phyloP scores from a whole-genome alignment of 2,329 filamentous ascomycete genomes.

The Aquanectria penicillioides region DNA sequence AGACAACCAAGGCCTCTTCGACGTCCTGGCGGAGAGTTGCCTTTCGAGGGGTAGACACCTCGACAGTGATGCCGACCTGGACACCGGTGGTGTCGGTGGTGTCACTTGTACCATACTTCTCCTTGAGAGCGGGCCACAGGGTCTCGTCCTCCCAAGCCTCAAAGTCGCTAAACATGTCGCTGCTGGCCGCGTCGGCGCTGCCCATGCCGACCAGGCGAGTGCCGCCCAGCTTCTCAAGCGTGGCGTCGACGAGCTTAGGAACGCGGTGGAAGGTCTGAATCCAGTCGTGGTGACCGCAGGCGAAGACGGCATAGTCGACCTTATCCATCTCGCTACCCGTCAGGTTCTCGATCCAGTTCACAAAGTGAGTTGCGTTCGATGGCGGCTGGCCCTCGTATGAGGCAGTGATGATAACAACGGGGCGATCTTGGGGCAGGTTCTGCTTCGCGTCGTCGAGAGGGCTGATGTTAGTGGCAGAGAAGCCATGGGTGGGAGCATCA shows the following conservation, averaged over 20 bases:
- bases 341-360: constrained; percentile 68
- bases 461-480: constrained; percentile 61
- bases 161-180: constrained; percentile 74
- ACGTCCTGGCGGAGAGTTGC: constrained; percentile 38
- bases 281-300: constrained; percentile 70
- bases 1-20: constrained; percentile 36
- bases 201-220: constrained; percentile 57
- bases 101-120: constrained; percentile 46
- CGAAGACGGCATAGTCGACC: constrained; percentile 75
- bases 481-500: constrained; percentile 69
- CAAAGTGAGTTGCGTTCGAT: constrained; percentile 76
- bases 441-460: constrained; percentile 71
- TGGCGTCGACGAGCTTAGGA: constrained; percentile 69
- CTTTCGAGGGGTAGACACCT: constrained; percentile 36
- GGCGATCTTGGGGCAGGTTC: constrained; percentile 67
- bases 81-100: not conserved
- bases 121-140: constrained; percentile 60
- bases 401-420: constrained; percentile 74
- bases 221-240: constrained; percentile 52
- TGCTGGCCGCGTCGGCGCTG: constrained; percentile 67
- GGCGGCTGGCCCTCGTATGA: constrained; percentile 80
- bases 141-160: constrained; percentile 73
- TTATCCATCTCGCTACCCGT: constrained; percentile 61
- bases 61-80: constrained; percentile 31
- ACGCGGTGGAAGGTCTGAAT: constrained; percentile 72